Percentiles rank a stretch among this genome's conserved stretches.
phyloP scores from a whole-genome alignment of 805 yeast genomes.

The Metschnikowia rubicola region DNA sequence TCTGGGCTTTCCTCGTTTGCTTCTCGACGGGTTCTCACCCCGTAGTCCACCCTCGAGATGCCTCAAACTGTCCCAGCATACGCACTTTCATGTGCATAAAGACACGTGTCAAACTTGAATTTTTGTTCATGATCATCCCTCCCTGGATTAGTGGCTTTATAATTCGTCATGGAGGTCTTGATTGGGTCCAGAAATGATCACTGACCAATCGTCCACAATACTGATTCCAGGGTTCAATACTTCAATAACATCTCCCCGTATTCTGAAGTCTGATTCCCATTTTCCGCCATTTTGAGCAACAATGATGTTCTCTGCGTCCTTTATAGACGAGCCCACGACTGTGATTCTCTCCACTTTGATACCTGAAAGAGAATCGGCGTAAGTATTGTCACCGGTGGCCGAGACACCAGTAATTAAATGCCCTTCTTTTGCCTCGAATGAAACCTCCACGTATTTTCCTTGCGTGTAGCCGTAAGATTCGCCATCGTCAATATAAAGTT shows the following conservation, averaged over 20 bases:
- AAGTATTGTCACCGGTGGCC: conserved; percentile 4
- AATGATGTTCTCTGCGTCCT: conserved; percentile 16
- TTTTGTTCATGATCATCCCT: neutral
- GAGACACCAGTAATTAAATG: conserved; percentile 5
- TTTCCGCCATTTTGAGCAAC: conserved; percentile 37
- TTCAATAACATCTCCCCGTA: conserved; percentile 2
- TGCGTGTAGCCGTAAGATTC: conserved; percentile 55
- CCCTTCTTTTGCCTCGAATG: conserved; percentile 26
- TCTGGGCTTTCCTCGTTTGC: no score
- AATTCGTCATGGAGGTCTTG: conserved; percentile 11
- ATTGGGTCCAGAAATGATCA: neutral
- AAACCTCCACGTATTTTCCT: conserved; percentile 48
- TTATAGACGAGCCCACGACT: conserved; percentile 38
- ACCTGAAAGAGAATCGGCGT: conserved; percentile 22
- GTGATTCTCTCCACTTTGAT: conserved; percentile 55
- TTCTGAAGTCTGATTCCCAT: conserved; percentile 29
- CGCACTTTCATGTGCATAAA: no score
- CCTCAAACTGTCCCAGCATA: no score
- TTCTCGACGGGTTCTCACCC: no score
- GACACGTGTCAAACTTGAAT: neutral
- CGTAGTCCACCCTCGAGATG: no score
- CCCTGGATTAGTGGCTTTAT: neutral
- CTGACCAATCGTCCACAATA: conserved; percentile 8
- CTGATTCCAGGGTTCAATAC: conserved; percentile 9
- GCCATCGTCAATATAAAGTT: conserved; percentile 82